These are phyloP conservation scores for Phyllosticta paracitricarpa DNA, from an alignment of 2,329 filamentous ascomycete species.

Conservation along the genomic window DNA sequence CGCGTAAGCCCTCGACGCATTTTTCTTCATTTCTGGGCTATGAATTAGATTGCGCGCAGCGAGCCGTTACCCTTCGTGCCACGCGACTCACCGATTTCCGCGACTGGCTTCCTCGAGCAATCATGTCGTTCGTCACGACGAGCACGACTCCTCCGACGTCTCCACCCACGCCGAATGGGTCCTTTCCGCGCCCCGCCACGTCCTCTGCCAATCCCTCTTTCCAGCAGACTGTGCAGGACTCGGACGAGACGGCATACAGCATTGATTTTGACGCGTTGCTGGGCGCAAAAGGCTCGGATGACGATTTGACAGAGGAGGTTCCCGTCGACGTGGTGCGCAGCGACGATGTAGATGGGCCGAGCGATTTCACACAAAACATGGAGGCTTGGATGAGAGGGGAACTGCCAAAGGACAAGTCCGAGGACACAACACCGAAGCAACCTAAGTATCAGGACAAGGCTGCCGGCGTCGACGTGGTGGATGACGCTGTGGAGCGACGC, in stretches of 20 bases:
- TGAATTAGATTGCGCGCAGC: not conserved
- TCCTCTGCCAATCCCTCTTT: not conserved
- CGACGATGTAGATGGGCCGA: slow-evolving; percentile 32
- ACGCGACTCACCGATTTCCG: not conserved
- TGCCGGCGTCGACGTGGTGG: not conserved
- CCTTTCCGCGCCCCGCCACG: not conserved
- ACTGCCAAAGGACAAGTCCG: slow-evolving; percentile 14
- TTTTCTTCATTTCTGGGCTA: not conserved
- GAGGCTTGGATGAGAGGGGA: slow-evolving; percentile 33
- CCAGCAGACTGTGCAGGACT: not conserved
- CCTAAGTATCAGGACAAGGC: slow-evolving; percentile 7
- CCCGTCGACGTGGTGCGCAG: slow-evolving; percentile 28
- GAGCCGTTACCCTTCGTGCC: not conserved
- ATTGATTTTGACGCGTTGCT: slow-evolving; percentile 30
- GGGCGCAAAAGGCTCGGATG: slow-evolving; percentile 21
- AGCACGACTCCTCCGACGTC: not conserved
- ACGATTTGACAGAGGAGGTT: slow-evolving; percentile 21
- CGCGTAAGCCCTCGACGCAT: not conserved
- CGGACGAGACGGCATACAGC: slow-evolving; percentile 19
- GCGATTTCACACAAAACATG: slow-evolving; percentile 35
- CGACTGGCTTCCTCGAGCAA: not conserved
- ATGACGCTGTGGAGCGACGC: not conserved
- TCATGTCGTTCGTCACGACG: not conserved
- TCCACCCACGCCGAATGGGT: not conserved
- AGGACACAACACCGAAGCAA: slow-evolving; percentile 14